Evolutionary conservation across 768 basidiomycete genomes (phyloP).

Genomic region (Clitopilus passeckerianus): DNA sequence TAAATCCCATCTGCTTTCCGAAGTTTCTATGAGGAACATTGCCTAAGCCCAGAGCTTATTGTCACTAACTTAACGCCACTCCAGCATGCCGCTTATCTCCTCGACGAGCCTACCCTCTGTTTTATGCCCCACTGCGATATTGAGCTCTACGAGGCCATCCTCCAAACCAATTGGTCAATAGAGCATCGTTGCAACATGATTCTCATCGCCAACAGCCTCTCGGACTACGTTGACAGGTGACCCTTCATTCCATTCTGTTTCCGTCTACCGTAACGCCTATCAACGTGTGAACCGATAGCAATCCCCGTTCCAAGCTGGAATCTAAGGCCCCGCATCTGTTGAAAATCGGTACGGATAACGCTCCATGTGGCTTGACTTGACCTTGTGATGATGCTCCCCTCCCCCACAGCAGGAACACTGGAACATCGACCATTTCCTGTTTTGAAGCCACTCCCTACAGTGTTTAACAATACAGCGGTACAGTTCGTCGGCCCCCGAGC

Average conservation of each 20-base stretch:
- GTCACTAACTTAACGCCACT: neutral
- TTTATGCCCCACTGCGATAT: constrained; percentile 82
- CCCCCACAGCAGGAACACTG: constrained; percentile 41
- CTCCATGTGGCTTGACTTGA: neutral
- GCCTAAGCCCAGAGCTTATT: constrained; percentile 1
- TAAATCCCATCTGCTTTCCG: constrained; percentile 26
- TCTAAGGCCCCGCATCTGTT: constrained; percentile 47
- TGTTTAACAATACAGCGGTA: constrained; percentile 64
- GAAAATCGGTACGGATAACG: constrained; percentile 40
- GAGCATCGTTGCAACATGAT: constrained; percentile 42
- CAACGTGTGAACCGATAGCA: constrained; percentile 32
- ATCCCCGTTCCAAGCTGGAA: constrained; percentile 44
- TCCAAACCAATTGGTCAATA: constrained; percentile 56
- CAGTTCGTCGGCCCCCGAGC: constrained; percentile 35
- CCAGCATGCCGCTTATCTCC: constrained; percentile 28
- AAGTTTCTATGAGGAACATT: neutral
- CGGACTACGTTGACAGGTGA: constrained; percentile 66
- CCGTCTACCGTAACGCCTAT: constrained; percentile 6
- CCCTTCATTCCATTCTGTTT: constrained; percentile 6
- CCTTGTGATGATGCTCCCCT: neutral
- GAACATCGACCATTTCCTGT: constrained; percentile 43
- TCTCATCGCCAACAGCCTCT: constrained; percentile 61
- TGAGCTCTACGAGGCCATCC: constrained; percentile 60
- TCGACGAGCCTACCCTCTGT: constrained; percentile 49
- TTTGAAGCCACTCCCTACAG: constrained; percentile 46